Conservation (phyloP, 768 basidiomycete genomes). For the Imleria badia region DNA sequence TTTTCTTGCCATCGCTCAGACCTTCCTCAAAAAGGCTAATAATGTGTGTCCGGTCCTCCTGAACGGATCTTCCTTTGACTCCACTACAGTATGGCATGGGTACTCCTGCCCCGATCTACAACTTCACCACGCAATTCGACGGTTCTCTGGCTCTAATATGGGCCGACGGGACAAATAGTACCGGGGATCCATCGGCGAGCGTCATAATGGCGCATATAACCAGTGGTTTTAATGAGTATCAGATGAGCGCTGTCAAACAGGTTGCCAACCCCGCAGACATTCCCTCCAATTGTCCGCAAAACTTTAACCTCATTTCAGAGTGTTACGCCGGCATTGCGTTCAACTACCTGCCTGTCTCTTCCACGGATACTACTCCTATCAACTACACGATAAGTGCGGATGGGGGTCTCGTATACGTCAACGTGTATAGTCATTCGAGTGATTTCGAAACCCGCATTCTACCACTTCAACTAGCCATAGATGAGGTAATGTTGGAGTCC, state of each 20-base stretch:
- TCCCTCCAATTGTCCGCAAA: conserved; percentile 61
- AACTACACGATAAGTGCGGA: conserved; percentile 75
- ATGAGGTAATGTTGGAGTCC: conserved; percentile 44
- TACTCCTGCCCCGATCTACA: conserved; percentile 46
- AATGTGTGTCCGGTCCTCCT: conserved; percentile 43
- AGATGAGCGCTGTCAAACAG: conserved; percentile 50
- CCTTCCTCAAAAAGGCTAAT: conserved; percentile 55
- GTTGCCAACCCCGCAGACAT: conserved; percentile 50
- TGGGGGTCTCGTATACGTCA: conserved; percentile 58
- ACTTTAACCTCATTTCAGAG: conserved; percentile 66
- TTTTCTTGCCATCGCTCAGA: conserved; percentile 64
- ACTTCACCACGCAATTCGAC: conserved; percentile 51
- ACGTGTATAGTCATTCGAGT: conserved; percentile 63
- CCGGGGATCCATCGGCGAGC: conserved; percentile 50
- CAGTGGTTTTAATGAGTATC: conserved; percentile 45
- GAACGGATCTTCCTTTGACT: not conserved
- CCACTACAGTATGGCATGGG: conserved; percentile 61
- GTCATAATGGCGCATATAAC: conserved; percentile 65
- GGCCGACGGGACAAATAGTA: conserved; percentile 65
- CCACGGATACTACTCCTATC: conserved; percentile 35
- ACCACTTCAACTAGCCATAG: conserved; percentile 77
- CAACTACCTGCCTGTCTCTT: conserved; percentile 48
- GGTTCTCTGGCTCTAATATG: conserved; percentile 56
- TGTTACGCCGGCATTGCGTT: conserved; percentile 73
- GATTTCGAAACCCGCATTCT: conserved; percentile 68